Base-by-base conservation (phyloP, 768 basidiomycete genomes). In the Strobilomyces dryophilus region DNA sequence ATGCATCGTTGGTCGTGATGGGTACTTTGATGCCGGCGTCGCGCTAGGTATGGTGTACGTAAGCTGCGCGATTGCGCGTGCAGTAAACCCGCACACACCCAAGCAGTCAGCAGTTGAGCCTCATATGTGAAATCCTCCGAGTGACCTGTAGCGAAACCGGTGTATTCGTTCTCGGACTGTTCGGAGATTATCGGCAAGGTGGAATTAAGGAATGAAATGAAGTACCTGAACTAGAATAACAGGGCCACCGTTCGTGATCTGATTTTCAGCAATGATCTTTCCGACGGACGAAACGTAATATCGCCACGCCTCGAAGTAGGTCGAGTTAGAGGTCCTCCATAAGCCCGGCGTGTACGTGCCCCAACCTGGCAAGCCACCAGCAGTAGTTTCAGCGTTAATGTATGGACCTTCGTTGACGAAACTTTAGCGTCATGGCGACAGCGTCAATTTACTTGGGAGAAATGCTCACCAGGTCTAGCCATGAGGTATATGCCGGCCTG, bases 161-260 rank as follows among this genome's bases (percentile, higher is more conserved):
- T 77, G 62, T 73, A 82, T 61, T 83, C 81, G 54, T 83, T 83
- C 57, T 82, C 81, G 7, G 79, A 77, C 68, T 82, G 37, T 27
- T 47, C 15, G 34, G 20, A 45, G 15, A 20, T 45, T 27, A 50
- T 57, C 15, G 43, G 20, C 17, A 11, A 5, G n/a, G 17, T 12
- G 32, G 1, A 2, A 37, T 74, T 71, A 35, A 78, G 36, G 75
- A 42, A 27, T 49, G 5, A 2, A 41, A 14, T 69, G 21, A 68
- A 34, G 49, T 39, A 52, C 54, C 43, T 51, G 56, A 35, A 63
- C 58, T 8, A 76, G 36, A 73, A 71, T 71, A 73, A 82, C 77
- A 20, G 83, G 81, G 6, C 83, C 83, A 10, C 80, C 83, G 20
- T 79, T 76, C 12, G 79, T 76, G 55, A 84, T 77, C 62, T 85